Percentiles rank a stretch among this genome's conserved stretches.
Conservation (phyloP, 371 early-diverging fungal genomes). For the Mortierella sp. region DNA sequence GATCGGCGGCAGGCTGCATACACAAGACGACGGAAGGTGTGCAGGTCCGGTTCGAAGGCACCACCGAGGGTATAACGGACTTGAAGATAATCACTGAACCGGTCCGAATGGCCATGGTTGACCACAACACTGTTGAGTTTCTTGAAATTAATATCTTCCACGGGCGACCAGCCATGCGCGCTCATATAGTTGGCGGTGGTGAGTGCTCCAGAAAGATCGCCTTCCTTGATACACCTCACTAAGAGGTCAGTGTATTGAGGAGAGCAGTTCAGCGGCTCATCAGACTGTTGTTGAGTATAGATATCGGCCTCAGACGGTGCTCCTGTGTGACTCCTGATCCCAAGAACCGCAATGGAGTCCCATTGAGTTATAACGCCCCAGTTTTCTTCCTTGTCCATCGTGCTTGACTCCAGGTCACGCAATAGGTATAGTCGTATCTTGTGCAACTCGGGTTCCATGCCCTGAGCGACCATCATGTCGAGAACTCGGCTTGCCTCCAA, state of each 20-base stretch:
- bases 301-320: background rate
- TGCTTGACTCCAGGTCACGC: background rate
- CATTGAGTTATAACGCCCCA: constrained; percentile 14
- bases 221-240: constrained; percentile 4
- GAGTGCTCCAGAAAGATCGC: constrained; percentile 21
- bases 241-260: constrained; percentile 18
- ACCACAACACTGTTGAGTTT: constrained; percentile 35
- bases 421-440: constrained; percentile 18
- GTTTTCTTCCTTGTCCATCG: background rate
- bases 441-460: constrained; percentile 11
- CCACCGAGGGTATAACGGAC: constrained; percentile 31
- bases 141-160: constrained; percentile 22
- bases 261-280: too few relatives aligned
- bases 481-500: constrained; percentile 29
- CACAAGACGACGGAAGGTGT: constrained; percentile 44
- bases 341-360: constrained; percentile 1
- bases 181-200: constrained; percentile 25
- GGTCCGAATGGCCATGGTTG: constrained; percentile 22
- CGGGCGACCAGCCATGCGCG: constrained; percentile 18
- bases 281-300: background rate
- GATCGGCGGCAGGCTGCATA: constrained; percentile 53
- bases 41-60: constrained; percentile 22
- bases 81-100: constrained; percentile 22
- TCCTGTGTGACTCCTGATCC: too few relatives aligned
- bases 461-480: constrained; percentile 15